Evolutionary conservation across 768 basidiomycete species (phyloP), one percentile per base, ranked within the genome.

Genomic region (Obba rivulosa): DNA sequence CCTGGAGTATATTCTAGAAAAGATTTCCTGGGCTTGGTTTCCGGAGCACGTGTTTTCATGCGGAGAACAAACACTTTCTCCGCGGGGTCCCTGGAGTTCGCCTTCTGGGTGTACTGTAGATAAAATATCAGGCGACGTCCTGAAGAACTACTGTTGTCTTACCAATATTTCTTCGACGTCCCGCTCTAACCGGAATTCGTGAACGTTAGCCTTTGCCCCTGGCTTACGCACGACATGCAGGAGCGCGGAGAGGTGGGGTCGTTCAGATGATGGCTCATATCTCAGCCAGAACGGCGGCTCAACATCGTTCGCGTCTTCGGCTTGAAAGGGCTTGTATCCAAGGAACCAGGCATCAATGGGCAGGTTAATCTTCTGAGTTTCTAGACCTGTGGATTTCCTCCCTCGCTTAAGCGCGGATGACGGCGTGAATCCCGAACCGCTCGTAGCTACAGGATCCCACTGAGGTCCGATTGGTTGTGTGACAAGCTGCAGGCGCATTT

Each of bases 271-370:
- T 5, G 4, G 34, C 16, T 20, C 20, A 17, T 36, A 38, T 11
- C 13, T 31, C 4, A 51, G 23, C 50, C 50, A 51, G 22, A 34
- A 37, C 4, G n/a, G 11, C 11, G 38, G 37, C 23, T 31, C 49
- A 22, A 34, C 18, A 11, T 34, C 37, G 8, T 11, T 5, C 7
- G 25, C 14, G 13, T 20, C 28, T n/a, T 56, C 38, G 21, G 20
- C 23, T 1, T 45, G 7, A 10, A 35, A 18, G 18, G 44, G 25
- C 14, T 41, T 14, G 28, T 48, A 56, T 13, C 54, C 54, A 3
- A 52, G 22, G 16, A 48, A 39, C 25, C 51, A 34, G 4, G 36
- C 45, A 8, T 50, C 25, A 7, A 56, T 22, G 1, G 54, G 54
- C 9, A 56, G 21, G 2, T 17, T 39, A 20, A 36, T 20, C 4